Evolutionary conservation across 31 red algal genomes (phyloP), one percentile per base, ranked within the genome.

Genomic region (Asparagopsis taxiformis): DNA sequence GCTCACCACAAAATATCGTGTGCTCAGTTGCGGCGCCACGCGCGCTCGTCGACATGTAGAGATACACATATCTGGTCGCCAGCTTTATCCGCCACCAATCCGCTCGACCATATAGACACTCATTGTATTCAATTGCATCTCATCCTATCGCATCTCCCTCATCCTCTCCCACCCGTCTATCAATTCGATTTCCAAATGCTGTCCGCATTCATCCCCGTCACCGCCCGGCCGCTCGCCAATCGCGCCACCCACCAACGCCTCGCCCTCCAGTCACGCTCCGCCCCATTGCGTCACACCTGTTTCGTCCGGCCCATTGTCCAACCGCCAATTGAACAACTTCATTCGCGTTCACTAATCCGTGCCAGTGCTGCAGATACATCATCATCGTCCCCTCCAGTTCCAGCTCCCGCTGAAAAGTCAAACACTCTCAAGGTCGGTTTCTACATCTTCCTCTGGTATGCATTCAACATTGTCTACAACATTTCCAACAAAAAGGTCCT

Each of bases 401-500:
- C 17, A 6, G 34, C 71, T 2, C 9, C 56, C 16, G 17, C 37
- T 17, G 72, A 87, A 59, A 74, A 59, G 41, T 20, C 69, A 21
- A 55, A 29, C 31, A 71, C 67, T 22, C 50, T 88, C 33, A 84
- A 80, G 48, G 85, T 98, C 73, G 91, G 74, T 53, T 55, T 82
- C 28, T 94, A 91, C 65, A 91, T 99, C 64, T 58, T 77, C 38
- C 58, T 99, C 29, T 99, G 96, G 96, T 99, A 99, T 54, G 80
- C 81, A 2, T 94, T 99, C 79, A 99, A 99, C 68, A 94, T 99
- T 33, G 87, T 99, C 33, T 99, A 94, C 84, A 99, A 99, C 87
- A 94, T 99, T 57, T 81, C 87, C 46, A 99, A 99, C 81, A 99
- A 99, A 79, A 88, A 62, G 50, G 76, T 92, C 31, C 71, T 99